phyloP scores from a whole-genome alignment of 805 yeast species.

The Candida dajiaensis region DNA sequence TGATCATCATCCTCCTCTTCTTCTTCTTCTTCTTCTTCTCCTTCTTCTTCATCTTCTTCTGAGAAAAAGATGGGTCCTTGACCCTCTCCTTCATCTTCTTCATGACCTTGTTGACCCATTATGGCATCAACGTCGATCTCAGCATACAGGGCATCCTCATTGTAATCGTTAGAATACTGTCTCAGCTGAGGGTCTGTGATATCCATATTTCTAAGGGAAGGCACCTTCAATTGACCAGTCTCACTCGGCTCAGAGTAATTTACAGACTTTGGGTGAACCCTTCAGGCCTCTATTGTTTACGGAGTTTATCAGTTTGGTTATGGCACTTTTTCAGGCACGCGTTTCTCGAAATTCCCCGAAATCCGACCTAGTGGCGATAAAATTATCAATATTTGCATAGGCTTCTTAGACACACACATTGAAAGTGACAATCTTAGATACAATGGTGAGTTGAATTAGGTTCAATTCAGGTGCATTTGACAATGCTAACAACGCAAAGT shows the following conservation, averaged over 20 bases:
- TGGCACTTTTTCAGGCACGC: not conserved
- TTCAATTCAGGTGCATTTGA: not conserved
- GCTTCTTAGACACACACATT: not conserved
- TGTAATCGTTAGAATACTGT: not conserved
- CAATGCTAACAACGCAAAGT: constrained; percentile 18
- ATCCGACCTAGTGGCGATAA: not conserved
- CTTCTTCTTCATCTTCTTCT: too few relatives aligned
- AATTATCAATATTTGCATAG: not conserved
- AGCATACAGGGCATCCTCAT: constrained; percentile 12
- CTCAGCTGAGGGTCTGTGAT: constrained; percentile 1
- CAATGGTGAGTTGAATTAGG: not conserved
- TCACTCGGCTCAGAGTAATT: not conserved
- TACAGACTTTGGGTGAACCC: not conserved
- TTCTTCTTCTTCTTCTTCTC: constrained; percentile 7
- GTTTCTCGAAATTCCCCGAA: not conserved
- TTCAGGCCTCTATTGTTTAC: not conserved
- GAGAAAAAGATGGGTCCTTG: too few relatives aligned
- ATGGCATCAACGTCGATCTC: constrained; percentile 28
- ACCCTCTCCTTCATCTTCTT: constrained; percentile 6
- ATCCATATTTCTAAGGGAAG: not conserved
- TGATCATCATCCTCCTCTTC: too few relatives aligned
- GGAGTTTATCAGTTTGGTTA: not conserved
- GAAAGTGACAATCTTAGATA: too few relatives aligned
- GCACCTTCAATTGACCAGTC: not conserved
- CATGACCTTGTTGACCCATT: constrained; percentile 11